These are phyloP conservation scores for Lindgomyces ingoldianus DNA, from an alignment of 495 filamentous ascomycete genomes.

Conservation along the genomic window DNA sequence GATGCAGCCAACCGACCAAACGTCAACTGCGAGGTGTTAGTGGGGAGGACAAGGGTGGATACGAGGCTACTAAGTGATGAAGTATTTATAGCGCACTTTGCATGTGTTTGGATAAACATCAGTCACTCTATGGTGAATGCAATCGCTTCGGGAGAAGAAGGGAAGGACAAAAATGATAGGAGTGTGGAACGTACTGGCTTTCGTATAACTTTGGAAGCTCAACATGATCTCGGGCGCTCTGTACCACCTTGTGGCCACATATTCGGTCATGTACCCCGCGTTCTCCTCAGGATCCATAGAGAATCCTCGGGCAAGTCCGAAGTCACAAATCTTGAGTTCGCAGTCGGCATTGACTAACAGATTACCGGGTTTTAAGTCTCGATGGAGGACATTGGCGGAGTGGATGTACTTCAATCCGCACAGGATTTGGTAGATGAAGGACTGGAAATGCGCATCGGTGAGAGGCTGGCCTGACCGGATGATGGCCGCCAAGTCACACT, in stretches of 20 bases:
- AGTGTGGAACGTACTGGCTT: conserved; percentile 62
- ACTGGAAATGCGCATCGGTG: conserved; percentile 98
- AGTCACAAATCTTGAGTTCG: conserved; percentile 98
- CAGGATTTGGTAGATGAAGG: conserved; percentile 99
- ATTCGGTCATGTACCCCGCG: conserved; percentile 99
- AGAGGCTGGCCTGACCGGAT: conserved; percentile 97
- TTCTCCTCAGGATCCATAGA: conserved; percentile 91
- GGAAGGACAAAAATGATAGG: conserved; percentile 1
- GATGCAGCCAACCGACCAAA: conserved; percentile 99
- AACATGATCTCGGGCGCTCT: conserved; percentile 99
- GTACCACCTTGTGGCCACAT: conserved; percentile 99
- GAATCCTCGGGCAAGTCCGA: conserved; percentile 90
- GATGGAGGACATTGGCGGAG: conserved; percentile 96
- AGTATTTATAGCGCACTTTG: conserved; percentile 19
- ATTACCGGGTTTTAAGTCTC: conserved; percentile 97
- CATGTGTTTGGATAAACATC: no score
- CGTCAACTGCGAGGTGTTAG: conserved; percentile 68
- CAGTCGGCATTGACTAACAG: conserved; percentile 97
- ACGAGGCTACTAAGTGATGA: conserved; percentile 15
- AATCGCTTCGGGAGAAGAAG: no score
- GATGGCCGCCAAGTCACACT: conserved; percentile 97
- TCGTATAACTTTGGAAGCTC: conserved; percentile 99
- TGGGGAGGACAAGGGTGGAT: not conserved
- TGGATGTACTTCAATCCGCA: conserved; percentile 99
- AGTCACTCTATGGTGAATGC: no score